Evolutionary conservation across 768 basidiomycete genomes (phyloP).

Genomic region (Paxillus involutus): DNA sequence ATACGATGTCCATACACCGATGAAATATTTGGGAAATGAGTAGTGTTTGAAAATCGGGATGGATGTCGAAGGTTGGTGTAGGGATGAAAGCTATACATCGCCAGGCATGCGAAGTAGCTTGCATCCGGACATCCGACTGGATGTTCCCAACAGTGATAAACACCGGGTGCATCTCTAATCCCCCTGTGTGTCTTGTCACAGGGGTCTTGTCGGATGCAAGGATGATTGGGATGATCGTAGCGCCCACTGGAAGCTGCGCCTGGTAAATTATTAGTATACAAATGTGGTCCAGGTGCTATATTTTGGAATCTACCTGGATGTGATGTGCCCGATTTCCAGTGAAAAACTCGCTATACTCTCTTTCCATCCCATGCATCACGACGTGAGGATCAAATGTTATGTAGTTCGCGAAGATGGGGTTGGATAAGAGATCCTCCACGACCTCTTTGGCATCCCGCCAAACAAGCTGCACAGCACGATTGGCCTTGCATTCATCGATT

Average conservation of each 20-base stretch:
- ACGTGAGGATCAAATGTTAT: conserved; percentile 22
- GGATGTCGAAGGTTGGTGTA: neutral
- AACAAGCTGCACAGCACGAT: conserved; percentile 14
- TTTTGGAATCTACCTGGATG: conserved; percentile 16
- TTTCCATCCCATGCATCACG: neutral
- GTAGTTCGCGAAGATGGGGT: conserved; percentile 20
- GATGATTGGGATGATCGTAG: conserved; percentile 31
- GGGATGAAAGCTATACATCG: neutral
- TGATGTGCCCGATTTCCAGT: conserved; percentile 13
- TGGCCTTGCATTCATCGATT: conserved; percentile 8
- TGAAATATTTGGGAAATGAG: neutral
- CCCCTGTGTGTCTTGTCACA: conserved; percentile 31
- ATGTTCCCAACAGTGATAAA: conserved; percentile 34
- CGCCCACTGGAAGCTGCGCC: neutral
- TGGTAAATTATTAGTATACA: neutral
- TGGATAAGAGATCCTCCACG: conserved; percentile 17
- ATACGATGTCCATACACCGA: conserved; percentile 15
- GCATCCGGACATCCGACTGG: conserved; percentile 24
- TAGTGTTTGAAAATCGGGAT: neutral
- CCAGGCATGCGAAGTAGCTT: conserved; percentile 26
- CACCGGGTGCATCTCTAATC: conserved; percentile 29
- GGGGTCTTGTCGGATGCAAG: conserved; percentile 34
- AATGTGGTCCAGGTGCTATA: too few relatives aligned
- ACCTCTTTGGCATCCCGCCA: conserved; percentile 27
- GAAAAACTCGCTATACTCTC: conserved; percentile 25